Conservation (phyloP, 129 eudicot genomes). For the Flaveria robusta region DNA sequence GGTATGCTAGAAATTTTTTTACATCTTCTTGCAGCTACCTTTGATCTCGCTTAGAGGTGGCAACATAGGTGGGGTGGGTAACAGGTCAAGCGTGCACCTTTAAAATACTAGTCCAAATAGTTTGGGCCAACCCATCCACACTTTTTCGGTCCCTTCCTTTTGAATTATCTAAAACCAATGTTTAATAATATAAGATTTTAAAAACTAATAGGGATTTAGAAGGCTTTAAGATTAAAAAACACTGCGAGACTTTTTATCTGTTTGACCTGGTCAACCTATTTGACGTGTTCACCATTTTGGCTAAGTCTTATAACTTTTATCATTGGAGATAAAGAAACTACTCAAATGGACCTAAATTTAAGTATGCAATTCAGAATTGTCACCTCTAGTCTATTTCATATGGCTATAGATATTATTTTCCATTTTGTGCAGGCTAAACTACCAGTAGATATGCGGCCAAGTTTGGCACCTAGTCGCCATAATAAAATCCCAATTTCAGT, state of each 20-base stretch:
- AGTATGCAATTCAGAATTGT: neutral
- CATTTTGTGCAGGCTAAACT: slow-evolving; percentile 69
- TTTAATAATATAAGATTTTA: neutral
- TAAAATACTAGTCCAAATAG: neutral
- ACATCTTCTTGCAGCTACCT: slow-evolving; percentile 22
- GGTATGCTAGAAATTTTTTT: slow-evolving; percentile 45
- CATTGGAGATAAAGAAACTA: neutral
- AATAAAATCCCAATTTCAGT: slow-evolving; percentile 73
- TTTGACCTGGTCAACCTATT: neutral
- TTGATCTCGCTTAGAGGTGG: slow-evolving; percentile 5
- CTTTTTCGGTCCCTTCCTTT: neutral
- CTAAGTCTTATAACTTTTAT: neutral
- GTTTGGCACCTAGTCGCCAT: slow-evolving; percentile 73
- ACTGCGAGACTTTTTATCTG: neutral
- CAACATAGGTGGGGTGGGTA: slow-evolving; percentile 16
- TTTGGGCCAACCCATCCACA: neutral
- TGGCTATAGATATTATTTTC: neutral
- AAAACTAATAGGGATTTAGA: neutral
- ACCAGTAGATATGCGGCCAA: slow-evolving; percentile 83
- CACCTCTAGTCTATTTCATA: slow-evolving; percentile 13
- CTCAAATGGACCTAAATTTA: neutral
- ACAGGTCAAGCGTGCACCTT: neutral
- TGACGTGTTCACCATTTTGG: neutral
- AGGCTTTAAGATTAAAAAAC: neutral
- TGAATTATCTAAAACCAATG: neutral